Conservation (phyloP, 441 rosid genomes). For the Eruca vesicaria region DNA sequence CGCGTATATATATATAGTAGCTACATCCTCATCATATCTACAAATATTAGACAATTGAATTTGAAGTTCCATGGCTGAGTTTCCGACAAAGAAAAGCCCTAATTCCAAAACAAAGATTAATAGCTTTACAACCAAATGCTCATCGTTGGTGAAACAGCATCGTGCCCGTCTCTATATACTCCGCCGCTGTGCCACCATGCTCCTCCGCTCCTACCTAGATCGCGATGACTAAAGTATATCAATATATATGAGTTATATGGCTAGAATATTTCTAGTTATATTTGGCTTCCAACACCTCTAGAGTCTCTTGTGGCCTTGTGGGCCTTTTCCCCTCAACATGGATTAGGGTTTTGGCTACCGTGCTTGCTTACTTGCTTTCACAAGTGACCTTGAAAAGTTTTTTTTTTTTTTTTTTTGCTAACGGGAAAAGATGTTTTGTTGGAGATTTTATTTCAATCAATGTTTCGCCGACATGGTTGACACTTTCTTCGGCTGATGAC, state of each 20-base stretch:
- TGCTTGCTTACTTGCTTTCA: slow-evolving; percentile 1
- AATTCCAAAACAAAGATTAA: slow-evolving; percentile 1
- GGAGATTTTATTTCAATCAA: not conserved
- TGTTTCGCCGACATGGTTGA: not conserved
- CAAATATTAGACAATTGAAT: not conserved
- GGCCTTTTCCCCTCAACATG: not conserved
- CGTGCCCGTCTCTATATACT: slow-evolving; percentile 70
- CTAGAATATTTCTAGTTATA: not conserved
- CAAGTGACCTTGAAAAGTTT: not conserved
- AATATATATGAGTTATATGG: not conserved
- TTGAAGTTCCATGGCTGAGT: not conserved
- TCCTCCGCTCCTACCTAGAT: slow-evolving; percentile 75
- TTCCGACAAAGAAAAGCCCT: not conserved
- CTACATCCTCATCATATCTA: not conserved
- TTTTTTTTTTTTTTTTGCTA: too few species aligned
- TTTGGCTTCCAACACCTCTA: not conserved
- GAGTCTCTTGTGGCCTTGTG: slow-evolving; percentile 3
- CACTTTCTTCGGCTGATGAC: too few species aligned
- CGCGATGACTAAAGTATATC: slow-evolving; percentile 37
- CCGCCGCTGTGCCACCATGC: slow-evolving; percentile 84
- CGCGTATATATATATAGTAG: not conserved
- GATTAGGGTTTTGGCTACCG: slow-evolving; percentile 7
- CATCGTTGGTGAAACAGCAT: slow-evolving; percentile 66
- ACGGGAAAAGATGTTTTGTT: not conserved
- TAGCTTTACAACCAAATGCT: slow-evolving; percentile 61